A percentile compares a stretch with the other conserved stretches of the same genome.
These are phyloP conservation scores for Chenopodium formosanum DNA, from an alignment of 148 eudicot species.

Conservation along the genomic window DNA sequence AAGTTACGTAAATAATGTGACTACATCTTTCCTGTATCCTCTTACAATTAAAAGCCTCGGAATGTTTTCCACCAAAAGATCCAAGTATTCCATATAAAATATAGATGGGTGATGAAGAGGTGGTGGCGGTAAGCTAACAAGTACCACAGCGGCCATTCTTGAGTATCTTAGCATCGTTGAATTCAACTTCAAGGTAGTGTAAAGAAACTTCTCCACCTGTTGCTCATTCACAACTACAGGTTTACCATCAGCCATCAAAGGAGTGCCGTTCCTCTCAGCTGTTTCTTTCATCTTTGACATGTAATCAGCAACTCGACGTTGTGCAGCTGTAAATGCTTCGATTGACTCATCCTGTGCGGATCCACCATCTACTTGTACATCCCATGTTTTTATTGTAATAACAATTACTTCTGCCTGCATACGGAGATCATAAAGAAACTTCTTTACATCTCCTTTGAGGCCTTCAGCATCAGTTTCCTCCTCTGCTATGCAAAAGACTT, in stretches of 20 bases:
- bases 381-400: conserved; percentile 89
- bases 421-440: conserved; percentile 88
- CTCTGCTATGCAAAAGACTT: conserved; percentile 96
- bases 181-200: conserved; percentile 82
- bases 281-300: conserved; percentile 57
- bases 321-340: conserved; percentile 78
- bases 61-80: conserved; percentile 89
- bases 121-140: conserved; percentile 92
- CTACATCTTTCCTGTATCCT: conserved; percentile 90
- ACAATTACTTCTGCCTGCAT: conserved; percentile 98
- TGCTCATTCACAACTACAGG: conserved; percentile 73
- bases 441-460: conserved; percentile 84
- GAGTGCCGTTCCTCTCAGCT: conserved; percentile 52
- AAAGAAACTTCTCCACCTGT: conserved; percentile 90
- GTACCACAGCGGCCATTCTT: conserved; percentile 95
- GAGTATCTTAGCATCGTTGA: conserved; percentile 75
- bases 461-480: conserved; percentile 92
- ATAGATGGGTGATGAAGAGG: conserved; percentile 80
- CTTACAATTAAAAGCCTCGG: conserved; percentile 93
- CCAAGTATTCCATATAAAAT: conserved; percentile 97
- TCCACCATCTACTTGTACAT: conserved; percentile 54
- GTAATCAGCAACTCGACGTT: conserved; percentile 58
- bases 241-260: conserved; percentile 81
- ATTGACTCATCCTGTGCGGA: conserved; percentile 68
- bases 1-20: conserved; percentile 84